phyloP scores from a whole-genome alignment of 2,329 filamentous ascomycete genomes.

The Emericellopsis atlantica region DNA sequence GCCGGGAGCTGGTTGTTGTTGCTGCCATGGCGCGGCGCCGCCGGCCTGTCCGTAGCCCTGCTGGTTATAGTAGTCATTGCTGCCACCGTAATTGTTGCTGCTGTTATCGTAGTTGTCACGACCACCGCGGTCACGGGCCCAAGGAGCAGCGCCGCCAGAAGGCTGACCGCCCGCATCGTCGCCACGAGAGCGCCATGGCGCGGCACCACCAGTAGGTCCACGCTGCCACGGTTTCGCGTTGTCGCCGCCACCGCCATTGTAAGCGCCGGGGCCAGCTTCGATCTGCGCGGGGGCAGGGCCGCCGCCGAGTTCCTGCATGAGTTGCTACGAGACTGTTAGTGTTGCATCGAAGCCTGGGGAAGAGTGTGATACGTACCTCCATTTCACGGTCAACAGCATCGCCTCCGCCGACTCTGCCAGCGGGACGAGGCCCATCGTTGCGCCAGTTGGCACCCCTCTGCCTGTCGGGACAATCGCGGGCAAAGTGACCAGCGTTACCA shows the following conservation, averaged over 20 bases:
- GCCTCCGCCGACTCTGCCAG: constrained; percentile 58
- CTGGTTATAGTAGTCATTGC: constrained; percentile 7
- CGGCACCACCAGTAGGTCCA: constrained; percentile 69
- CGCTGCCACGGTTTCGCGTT: constrained; percentile 78
- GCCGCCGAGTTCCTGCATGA: constrained; percentile 93
- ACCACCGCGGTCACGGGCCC: constrained; percentile 47
- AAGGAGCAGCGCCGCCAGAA: constrained; percentile 33
- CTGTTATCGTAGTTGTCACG: constrained; percentile 19
- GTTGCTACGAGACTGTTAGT: constrained; percentile 51
- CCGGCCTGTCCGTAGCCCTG: constrained; percentile 14
- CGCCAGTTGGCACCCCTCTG: constrained; percentile 87
- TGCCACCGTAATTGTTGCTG: constrained; percentile 10
- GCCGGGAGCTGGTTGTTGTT: constrained; percentile 36
- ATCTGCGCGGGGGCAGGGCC: constrained; percentile 68
- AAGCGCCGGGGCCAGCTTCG: constrained; percentile 62
- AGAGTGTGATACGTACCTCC: constrained; percentile 51
- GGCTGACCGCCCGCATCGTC: constrained; percentile 35
- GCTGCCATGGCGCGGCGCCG: constrained; percentile 33
- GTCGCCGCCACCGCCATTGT: constrained; percentile 37
- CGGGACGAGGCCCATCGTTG: constrained; percentile 53
- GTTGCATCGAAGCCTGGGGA: constrained; percentile 4
- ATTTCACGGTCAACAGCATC: constrained; percentile 90
- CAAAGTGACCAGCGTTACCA: constrained; percentile 97
- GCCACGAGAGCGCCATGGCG: constrained; percentile 59
- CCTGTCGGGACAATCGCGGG: constrained; percentile 90